Conservation (phyloP, 495 filamentous ascomycete species). For the Penicillium cataractarum region DNA sequence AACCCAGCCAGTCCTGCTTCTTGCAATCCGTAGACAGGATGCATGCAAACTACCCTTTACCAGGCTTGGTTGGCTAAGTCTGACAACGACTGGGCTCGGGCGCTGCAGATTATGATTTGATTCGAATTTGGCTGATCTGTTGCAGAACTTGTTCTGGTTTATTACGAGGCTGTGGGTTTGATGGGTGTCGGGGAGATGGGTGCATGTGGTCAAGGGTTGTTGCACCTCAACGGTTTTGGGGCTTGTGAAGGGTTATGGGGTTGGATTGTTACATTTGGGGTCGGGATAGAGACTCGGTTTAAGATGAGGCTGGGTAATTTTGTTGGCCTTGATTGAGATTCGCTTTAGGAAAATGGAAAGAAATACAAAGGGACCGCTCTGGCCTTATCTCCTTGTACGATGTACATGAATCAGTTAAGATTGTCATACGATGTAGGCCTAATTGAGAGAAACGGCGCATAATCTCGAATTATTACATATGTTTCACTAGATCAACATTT, state of each 20-base stretch:
- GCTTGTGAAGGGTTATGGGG: neutral
- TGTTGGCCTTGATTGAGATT: neutral
- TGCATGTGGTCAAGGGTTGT: conserved; percentile 11
- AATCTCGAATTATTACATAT: neutral
- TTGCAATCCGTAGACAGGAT: neutral
- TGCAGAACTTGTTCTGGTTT: neutral
- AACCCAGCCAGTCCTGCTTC: neutral
- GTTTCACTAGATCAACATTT: neutral
- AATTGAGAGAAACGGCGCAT: neutral
- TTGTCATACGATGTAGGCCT: neutral
- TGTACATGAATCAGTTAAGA: neutral
- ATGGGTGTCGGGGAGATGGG: neutral
- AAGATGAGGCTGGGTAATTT: neutral
- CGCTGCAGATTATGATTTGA: conserved; percentile 10
- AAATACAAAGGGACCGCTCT: neutral
- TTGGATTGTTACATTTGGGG: neutral
- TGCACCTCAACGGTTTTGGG: conserved; percentile 28
- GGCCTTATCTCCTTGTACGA: neutral
- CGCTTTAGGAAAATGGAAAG: neutral
- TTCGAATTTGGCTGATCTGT: conserved; percentile 21
- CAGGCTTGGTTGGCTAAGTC: conserved; percentile 13
- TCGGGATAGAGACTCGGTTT: neutral
- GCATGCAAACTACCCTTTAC: neutral
- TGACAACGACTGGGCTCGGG: conserved; percentile 7
- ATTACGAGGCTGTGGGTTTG: neutral